Evolutionary conservation across 1,284 basidiomycete genomes (phyloP).

Genomic region (Ustilago esculenta): DNA sequence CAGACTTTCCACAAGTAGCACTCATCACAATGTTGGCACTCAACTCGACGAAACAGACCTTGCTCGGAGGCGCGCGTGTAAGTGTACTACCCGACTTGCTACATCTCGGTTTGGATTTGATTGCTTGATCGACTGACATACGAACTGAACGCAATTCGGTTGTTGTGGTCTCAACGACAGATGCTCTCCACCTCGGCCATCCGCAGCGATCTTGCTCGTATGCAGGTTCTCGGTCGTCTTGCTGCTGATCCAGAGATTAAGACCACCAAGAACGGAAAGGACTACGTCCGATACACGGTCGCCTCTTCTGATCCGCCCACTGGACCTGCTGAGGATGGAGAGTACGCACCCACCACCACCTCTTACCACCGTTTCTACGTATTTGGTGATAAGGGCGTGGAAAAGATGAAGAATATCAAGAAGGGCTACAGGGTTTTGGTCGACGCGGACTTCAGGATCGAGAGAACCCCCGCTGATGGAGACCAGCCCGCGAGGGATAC

Average conservation of each 20-base stretch:
- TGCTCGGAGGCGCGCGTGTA: conserved; percentile 24
- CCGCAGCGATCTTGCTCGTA: conserved; percentile 54
- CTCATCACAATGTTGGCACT: conserved; percentile 20
- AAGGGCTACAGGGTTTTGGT: conserved; percentile 62
- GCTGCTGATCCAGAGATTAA: conserved; percentile 61
- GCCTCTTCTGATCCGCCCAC: conserved; percentile 60
- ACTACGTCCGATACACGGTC: conserved; percentile 63
- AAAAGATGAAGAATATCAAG: conserved; percentile 54
- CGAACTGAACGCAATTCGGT: background rate
- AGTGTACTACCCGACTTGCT: too few relatives aligned
- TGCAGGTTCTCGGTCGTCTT: conserved; percentile 64
- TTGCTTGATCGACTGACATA: too few relatives aligned
- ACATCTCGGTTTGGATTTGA: too few relatives aligned
- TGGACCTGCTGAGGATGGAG: conserved; percentile 55
- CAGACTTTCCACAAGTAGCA: background rate
- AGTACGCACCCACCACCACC: conserved; percentile 44
- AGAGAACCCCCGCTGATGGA: conserved; percentile 46
- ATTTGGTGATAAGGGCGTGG: conserved; percentile 55
- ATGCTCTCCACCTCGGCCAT: conserved; percentile 56
- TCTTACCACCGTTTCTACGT: conserved; percentile 61
- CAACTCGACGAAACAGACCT: conserved; percentile 22
- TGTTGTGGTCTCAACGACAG: conserved; percentile 3
- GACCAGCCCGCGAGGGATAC: conserved; percentile 31
- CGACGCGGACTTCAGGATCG: conserved; percentile 62
- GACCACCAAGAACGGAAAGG: conserved; percentile 62